Base-by-base conservation (phyloP, 2,329 filamentous ascomycete genomes). In the Myriosclerotinia duriaeana region DNA sequence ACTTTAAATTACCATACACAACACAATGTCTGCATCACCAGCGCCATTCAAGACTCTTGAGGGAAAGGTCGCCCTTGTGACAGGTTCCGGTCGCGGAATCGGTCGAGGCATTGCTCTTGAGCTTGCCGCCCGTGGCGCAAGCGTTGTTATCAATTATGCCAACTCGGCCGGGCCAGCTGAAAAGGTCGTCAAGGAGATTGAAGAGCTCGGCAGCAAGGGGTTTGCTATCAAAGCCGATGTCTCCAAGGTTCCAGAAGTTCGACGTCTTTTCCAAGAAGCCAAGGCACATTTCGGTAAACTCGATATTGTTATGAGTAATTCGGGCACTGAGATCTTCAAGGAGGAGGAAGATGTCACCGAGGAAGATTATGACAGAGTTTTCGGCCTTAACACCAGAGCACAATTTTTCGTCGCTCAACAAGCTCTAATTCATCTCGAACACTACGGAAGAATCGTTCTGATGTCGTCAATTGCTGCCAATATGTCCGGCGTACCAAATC, bases 381-480 rank as follows among this genome's bases (percentile, higher is more conserved):
- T 90, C 71, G 80, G 82, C 36, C 81, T 90, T 64, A 91, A 91
- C 71, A 84, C 89, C 46, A 81, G 80, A 46, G 88, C 87, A 9
- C 82, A 92, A 78, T 92, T 92, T 82, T 92, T 92, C 77, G 89
- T 92, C 63, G 89, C 89, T 26, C 88, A 91, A 79, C 87, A 90
- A 67, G 90, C 86, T 8, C 89, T 89, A 78, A 88, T 88, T 79
- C 81, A 91, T 79, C 84, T 91, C 70, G 83, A 88, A 75, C 81
- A 85, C 54, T 87, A 89, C 66, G 90, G 90, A 42, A 83, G 90
- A 55, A 84, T 93, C 72, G 85, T 88, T 0, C 85, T 86, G 71
- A 92, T 90, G 85, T 85, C 83, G 42, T 89, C 86, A 66, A 91
- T 91, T 77, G 64, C 70, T 17, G 65, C 69, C 14, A 53, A 62